phyloP scores from a whole-genome alignment of 202 grass and related monocot genomes.

The Eragrostis tef region DNA sequence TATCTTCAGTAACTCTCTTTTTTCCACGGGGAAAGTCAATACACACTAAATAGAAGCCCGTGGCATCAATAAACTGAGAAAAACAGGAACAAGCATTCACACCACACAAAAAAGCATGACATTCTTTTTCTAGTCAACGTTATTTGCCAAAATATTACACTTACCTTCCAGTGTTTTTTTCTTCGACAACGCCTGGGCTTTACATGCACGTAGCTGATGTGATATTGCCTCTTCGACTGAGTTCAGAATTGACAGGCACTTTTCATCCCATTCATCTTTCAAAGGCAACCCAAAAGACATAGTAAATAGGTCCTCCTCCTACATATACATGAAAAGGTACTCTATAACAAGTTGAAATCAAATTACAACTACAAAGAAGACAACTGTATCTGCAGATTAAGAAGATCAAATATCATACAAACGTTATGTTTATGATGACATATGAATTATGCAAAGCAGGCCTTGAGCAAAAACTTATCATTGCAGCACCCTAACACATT shows the following conservation, averaged over 20 bases:
- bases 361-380: constrained; percentile 22
- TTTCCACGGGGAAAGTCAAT: constrained; percentile 23
- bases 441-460: constrained; percentile 19
- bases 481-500: constrained; percentile 15
- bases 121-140: constrained; percentile 6
- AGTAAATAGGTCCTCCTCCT: constrained; percentile 94
- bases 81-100: constrained; percentile 30
- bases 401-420: constrained; percentile 31
- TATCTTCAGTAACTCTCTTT: constrained; percentile 1
- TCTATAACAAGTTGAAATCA: constrained; percentile 38
- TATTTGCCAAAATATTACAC: constrained; percentile 11
- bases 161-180: constrained; percentile 91
- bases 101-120: constrained; percentile 6
- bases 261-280: constrained; percentile 86
- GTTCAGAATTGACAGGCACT: constrained; percentile 78
- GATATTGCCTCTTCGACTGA: constrained; percentile 92
- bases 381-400: constrained; percentile 4
- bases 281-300: constrained; percentile 95
- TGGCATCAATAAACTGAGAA: neutral
- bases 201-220: constrained; percentile 86
- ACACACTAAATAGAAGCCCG: neutral
- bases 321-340: constrained; percentile 47
- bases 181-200: constrained; percentile 74
- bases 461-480: neutral
- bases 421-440: neutral